A percentile compares a stretch with the other conserved stretches of the same genome.
These are phyloP conservation scores for Parietaria judaica DNA, from an alignment of 306 rosid species.

Conservation along the genomic window DNA sequence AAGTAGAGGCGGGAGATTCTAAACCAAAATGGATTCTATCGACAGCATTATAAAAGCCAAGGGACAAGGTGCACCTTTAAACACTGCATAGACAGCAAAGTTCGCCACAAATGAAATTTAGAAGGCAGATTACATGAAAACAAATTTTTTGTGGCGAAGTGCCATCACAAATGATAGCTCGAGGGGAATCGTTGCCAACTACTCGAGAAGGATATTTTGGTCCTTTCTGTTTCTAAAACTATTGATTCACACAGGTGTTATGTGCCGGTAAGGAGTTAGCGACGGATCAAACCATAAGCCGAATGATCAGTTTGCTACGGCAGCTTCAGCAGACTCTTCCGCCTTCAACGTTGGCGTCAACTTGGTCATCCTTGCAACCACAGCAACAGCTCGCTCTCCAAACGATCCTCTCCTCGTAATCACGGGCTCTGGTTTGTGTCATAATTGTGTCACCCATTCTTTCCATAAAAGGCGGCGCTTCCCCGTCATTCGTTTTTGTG, in stretches of 20 bases:
- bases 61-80: no score
- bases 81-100: no score
- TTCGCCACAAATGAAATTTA: no score
- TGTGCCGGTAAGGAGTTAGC: constrained; percentile 94
- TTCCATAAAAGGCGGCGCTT: constrained; percentile 53
- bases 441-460: constrained; percentile 55
- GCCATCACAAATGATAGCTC: no score
- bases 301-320: constrained; percentile 72
- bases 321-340: constrained; percentile 97
- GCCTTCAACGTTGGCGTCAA: constrained; percentile 78
- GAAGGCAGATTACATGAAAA: no score
- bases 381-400: constrained; percentile 94
- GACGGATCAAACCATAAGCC: constrained; percentile 74
- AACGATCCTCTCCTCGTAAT: constrained; percentile 74
- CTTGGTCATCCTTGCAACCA: constrained; percentile 96
- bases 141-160: no score
- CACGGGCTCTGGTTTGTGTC: constrained; percentile 34
- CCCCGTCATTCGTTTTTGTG: constrained; percentile 51
- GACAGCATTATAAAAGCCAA: no score
- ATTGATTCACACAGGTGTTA: constrained; percentile 45
- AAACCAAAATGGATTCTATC: no score
- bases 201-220: background rate
- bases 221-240: constrained; percentile 7
- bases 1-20: no score
- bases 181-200: no score